Base-by-base conservation (phyloP, 1,284 basidiomycete genomes). In the Blastosporella zonata region DNA sequence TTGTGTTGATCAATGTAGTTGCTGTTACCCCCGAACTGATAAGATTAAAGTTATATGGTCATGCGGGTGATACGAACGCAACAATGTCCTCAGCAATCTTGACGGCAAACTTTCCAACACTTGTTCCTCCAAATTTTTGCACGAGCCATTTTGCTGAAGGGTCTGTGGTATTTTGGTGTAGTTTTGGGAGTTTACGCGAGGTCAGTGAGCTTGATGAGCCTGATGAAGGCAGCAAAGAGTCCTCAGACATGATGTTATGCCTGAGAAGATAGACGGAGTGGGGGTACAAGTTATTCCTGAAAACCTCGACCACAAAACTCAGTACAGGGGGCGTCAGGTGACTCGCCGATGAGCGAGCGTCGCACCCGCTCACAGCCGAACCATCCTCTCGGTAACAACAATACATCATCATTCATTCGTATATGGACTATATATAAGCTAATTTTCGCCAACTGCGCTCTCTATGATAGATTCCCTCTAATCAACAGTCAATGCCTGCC, bases 51-150 rank as follows among this genome's bases (percentile, higher is more conserved):
- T 35, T 38, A 41, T 28, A 28, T 9, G 21, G 9, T 3, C 28
- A 25, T 27, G 21, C 41, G 28, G 17, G 47, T 35, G 27, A 35
- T 21, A 82, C 92, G 69, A 60, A 95, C 89, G 92, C 81, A 33
- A 97, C 84, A 53, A 97, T 90, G 43, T 90, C 78, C 55, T 74
- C 75, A 44, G 80, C 91, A 52, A 92, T 97, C 60, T 86, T 84
- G 5, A 82, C 75, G 2, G 93, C 76, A 65, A 93, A 96, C 68
- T 98, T 98, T 35, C 96, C 96, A n/a, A 99, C 84, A 58, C 87
- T 91, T 0, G 96, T 98, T 1, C 96, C 96, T 9, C 96, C 96
- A 65, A 89, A 97, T 68, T 99, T 98, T 67, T 97, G 94, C 1
- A 98, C 86, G 28, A 98, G 77, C 93, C 93, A 98, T 65, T 70